Evolutionary conservation across 257 asterid species (phyloP).

Genomic region (Solanum paucissectum): DNA sequence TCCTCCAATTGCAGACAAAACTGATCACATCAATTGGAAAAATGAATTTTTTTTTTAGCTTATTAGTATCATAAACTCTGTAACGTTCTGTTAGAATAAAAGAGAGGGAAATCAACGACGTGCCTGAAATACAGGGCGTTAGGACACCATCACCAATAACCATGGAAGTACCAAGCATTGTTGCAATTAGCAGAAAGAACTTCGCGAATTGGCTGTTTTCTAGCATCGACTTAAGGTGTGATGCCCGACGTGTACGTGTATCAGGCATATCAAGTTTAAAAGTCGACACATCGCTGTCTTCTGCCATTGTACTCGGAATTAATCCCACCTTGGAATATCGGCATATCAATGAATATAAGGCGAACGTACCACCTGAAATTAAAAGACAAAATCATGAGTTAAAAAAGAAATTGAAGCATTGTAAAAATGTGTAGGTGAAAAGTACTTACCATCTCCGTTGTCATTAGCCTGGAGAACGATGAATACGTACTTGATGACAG

Average conservation of each 20-base stretch:
- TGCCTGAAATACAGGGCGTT: conserved; percentile 73
- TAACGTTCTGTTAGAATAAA: neutral
- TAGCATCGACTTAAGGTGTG: conserved; percentile 18
- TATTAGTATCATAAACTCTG: neutral
- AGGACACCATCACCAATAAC: conserved; percentile 79
- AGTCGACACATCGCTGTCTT: conserved; percentile 43
- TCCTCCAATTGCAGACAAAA: neutral
- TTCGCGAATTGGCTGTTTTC: conserved; percentile 32
- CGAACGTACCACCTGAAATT: conserved; percentile 66
- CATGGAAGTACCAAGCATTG: conserved; percentile 81
- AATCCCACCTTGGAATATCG: conserved; percentile 50
- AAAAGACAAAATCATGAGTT: neutral
- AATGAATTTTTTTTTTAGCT: neutral
- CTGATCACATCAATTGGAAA: neutral
- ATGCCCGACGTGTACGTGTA: conserved; percentile 16
- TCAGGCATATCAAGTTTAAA: conserved; percentile 27
- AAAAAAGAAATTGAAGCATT: neutral
- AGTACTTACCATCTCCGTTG: conserved; percentile 22
- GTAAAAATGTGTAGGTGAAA: neutral
- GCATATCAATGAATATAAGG: conserved; percentile 55
- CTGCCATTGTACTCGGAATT: conserved; percentile 34
- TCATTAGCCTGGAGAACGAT: conserved; percentile 25
- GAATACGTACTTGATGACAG: conserved; percentile 21
- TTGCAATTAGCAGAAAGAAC: conserved; percentile 26
- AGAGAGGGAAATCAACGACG: neutral